phyloP scores from a whole-genome alignment of 2,329 filamentous ascomycete genomes.

The Cadophora sp. region DNA sequence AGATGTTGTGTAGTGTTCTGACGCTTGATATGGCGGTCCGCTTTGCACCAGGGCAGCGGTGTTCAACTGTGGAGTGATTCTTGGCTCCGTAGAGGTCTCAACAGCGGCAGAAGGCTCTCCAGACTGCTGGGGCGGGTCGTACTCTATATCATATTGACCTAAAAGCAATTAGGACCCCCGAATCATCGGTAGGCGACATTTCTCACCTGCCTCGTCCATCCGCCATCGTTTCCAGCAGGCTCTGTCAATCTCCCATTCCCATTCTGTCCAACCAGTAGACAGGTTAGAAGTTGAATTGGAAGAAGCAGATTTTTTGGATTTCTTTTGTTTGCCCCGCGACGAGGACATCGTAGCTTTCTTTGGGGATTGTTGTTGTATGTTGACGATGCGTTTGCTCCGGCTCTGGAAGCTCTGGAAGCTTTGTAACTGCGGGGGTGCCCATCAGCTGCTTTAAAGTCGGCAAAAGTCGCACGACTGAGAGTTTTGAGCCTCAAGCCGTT shows the following conservation, averaged over 20 bases:
- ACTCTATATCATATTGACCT: slow-evolving; percentile 25
- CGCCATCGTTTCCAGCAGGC: slow-evolving; percentile 18
- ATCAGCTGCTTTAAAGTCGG: neutral
- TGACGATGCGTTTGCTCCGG: neutral
- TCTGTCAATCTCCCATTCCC: slow-evolving; percentile 19
- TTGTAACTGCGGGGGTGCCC: neutral
- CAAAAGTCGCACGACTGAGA: neutral
- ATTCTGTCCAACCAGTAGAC: slow-evolving; percentile 24
- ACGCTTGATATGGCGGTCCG: neutral
- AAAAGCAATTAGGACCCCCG: neutral
- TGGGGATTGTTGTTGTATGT: no score
- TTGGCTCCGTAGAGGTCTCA: slow-evolving; percentile 6
- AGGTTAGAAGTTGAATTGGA: slow-evolving; percentile 6
- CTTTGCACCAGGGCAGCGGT: neutral
- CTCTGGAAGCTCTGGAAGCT: no score
- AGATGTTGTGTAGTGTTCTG: neutral
- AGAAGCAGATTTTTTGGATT: slow-evolving; percentile 3
- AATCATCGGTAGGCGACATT: neutral
- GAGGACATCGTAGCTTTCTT: slow-evolving; percentile 20
- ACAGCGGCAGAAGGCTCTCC: neutral
- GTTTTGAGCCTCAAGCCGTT: slow-evolving; percentile 2
- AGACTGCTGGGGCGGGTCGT: neutral
- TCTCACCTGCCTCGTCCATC: slow-evolving; percentile 5
- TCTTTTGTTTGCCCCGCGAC: slow-evolving; percentile 7
- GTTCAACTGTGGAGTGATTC: neutral